Conservation (phyloP, 306 rosid species). For the Dalbergia cultrata region DNA sequence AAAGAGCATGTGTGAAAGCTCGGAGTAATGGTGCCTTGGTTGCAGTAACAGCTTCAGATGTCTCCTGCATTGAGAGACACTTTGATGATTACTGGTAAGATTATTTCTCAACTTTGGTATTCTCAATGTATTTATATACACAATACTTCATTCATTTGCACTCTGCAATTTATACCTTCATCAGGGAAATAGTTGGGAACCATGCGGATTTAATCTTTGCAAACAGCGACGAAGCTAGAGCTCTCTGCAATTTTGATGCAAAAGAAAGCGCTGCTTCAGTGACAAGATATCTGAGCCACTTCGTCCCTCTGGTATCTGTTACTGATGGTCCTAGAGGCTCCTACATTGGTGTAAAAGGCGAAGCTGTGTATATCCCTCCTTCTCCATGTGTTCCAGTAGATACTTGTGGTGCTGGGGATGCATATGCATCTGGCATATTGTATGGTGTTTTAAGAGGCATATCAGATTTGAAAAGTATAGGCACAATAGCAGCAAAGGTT, state of each 20-base stretch:
- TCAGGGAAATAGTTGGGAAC: constrained; percentile 87
- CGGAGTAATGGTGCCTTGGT: constrained; percentile 79
- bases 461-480: constrained; percentile 82
- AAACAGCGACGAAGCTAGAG: constrained; percentile 85
- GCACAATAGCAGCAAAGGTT: constrained; percentile 78
- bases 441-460: constrained; percentile 75
- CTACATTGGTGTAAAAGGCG: constrained; percentile 87
- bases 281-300: constrained; percentile 85
- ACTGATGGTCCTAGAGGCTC: constrained; percentile 91
- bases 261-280: constrained; percentile 71
- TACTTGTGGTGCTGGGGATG: constrained; percentile 99
- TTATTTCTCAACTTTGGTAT: background rate
- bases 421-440: constrained; percentile 86
- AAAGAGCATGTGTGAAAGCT: constrained; percentile 81
- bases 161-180: constrained; percentile 32
- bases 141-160: background rate
- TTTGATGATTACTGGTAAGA: constrained; percentile 84
- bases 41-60: constrained; percentile 94
- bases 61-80: constrained; percentile 93
- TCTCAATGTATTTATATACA: background rate
- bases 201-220: constrained; percentile 84
- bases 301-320: constrained; percentile 85
- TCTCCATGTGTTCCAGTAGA: constrained; percentile 86
- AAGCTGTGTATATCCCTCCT: constrained; percentile 87
- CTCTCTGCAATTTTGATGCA: constrained; percentile 74